These are phyloP conservation scores for Calocybe indica DNA, from an alignment of 768 basidiomycete species.

Conservation along the genomic window DNA sequence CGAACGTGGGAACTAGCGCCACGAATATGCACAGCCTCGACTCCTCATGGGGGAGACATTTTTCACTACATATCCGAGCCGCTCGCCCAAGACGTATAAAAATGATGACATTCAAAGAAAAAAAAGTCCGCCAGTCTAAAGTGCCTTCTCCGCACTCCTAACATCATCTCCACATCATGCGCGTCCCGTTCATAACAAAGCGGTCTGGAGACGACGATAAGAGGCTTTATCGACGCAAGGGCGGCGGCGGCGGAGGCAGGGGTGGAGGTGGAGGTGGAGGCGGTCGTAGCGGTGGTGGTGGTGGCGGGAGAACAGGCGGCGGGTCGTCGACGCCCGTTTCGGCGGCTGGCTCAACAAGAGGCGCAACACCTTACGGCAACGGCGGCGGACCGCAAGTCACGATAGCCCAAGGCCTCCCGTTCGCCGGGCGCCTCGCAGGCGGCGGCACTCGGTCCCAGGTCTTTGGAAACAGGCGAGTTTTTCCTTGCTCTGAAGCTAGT, in stretches of 20 bases:
- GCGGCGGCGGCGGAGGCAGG: conserved; percentile 19
- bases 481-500: too few relatives aligned
- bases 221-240: conserved; percentile 8
- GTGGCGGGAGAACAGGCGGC: neutral
- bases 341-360: neutral
- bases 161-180: conserved; percentile 7
- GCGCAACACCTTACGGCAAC: conserved; percentile 2
- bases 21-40: too few relatives aligned
- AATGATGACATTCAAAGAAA: too few relatives aligned
- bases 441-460: conserved; percentile 34
- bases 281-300: conserved; percentile 9
- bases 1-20: too few relatives aligned
- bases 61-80: too few relatives aligned
- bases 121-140: too few relatives aligned
- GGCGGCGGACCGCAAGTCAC: conserved; percentile 13
- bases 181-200: conserved; percentile 22
- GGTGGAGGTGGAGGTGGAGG: conserved; percentile 15
- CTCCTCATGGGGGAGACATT: too few relatives aligned
- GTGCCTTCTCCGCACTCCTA: too few relatives aligned
- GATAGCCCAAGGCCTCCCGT: conserved; percentile 27
- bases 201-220: neutral
- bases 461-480: conserved; percentile 28
- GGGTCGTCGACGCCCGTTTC: conserved; percentile 1
- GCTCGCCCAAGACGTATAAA: too few relatives aligned
- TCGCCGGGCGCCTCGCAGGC: conserved; percentile 32